These are phyloP conservation scores for Ogataea paraovalis DNA, from an alignment of 805 yeast genomes.

Conservation along the genomic window DNA sequence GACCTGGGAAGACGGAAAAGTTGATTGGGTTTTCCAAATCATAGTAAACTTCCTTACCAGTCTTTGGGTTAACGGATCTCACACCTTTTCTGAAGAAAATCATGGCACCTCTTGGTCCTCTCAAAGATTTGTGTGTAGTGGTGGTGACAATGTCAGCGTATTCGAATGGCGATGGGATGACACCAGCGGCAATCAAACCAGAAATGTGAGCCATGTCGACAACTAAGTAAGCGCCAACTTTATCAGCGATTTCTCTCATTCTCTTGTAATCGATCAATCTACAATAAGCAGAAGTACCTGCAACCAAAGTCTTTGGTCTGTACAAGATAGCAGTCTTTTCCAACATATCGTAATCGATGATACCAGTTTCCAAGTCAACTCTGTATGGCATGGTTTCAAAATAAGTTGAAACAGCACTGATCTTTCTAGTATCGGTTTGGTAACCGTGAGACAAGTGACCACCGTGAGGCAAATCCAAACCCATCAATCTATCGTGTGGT, in stretches of 20 bases:
- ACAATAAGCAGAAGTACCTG: slow-evolving; percentile 96
- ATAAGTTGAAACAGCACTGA: slow-evolving; percentile 87
- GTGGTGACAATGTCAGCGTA: slow-evolving; percentile 96
- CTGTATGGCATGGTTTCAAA: slow-evolving; percentile 98
- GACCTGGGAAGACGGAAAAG: slow-evolving; percentile 98
- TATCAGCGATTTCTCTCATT: slow-evolving; percentile 88
- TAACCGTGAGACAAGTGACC: slow-evolving; percentile 98
- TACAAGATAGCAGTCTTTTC: slow-evolving; percentile 77
- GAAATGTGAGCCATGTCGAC: slow-evolving; percentile 98
- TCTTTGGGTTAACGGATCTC: slow-evolving; percentile 66
- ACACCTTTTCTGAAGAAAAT: slow-evolving; percentile 95
- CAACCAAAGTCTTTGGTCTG: slow-evolving; percentile 93
- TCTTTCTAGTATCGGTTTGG: slow-evolving; percentile 85
- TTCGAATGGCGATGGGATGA: slow-evolving; percentile 87
- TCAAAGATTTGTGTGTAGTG: slow-evolving; percentile 93
- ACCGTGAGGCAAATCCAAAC: slow-evolving; percentile 96
- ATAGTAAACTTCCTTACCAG: slow-evolving; percentile 79
- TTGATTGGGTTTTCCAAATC: slow-evolving; percentile 90
- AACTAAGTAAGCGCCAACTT: slow-evolving; percentile 87
- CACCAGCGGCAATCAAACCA: slow-evolving; percentile 93
- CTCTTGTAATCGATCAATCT: slow-evolving; percentile 85
- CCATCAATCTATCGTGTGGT: slow-evolving; percentile 93
- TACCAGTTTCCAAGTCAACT: slow-evolving; percentile 77
- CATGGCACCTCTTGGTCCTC: slow-evolving; percentile 99
- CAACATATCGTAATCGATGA: slow-evolving; percentile 87